phyloP scores from a whole-genome alignment of 2,329 filamentous ascomycete species.

The Stachybotrys chartarum region DNA sequence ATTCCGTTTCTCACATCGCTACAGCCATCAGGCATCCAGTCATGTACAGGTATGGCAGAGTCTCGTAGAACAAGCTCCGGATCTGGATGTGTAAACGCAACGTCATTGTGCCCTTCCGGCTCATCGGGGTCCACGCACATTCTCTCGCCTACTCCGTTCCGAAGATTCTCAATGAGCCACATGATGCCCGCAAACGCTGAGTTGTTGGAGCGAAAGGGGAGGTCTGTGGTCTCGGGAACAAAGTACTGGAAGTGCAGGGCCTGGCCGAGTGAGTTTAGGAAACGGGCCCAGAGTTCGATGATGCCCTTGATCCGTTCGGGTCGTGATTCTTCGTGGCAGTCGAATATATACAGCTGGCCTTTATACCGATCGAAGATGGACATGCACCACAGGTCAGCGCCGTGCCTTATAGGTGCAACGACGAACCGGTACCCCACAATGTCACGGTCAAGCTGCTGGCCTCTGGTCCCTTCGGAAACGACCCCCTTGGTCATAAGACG shows the following conservation, averaged over 20 bases:
- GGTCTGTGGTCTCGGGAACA: constrained; percentile 1
- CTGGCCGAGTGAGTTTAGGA: constrained; percentile 9
- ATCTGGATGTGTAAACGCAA: background rate
- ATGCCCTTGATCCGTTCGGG: constrained; percentile 6
- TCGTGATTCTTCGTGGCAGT: constrained; percentile 5
- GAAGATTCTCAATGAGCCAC: constrained; percentile 11
- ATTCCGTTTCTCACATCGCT: background rate
- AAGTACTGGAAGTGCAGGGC: constrained; percentile 11
- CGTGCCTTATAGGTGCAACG: constrained; percentile 8
- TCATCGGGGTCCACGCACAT: constrained; percentile 2
- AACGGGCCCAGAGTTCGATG: constrained; percentile 11
- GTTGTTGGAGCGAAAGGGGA: background rate
- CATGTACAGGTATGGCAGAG: background rate
- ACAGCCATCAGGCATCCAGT: constrained; percentile 8
- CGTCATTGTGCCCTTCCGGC: background rate
- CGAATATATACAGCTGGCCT: constrained; percentile 12
- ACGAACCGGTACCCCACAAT: constrained; percentile 1
- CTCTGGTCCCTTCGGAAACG: background rate
- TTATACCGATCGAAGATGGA: constrained; percentile 12
- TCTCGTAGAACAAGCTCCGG: background rate
- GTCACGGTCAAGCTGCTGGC: constrained; percentile 3
- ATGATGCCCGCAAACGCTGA: constrained; percentile 6
- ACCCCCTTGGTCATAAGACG: background rate
- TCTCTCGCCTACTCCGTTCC: constrained; percentile 8
- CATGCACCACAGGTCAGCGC: constrained; percentile 10